Base-by-base conservation (phyloP, 768 basidiomycete species). In the Mycena venus region DNA sequence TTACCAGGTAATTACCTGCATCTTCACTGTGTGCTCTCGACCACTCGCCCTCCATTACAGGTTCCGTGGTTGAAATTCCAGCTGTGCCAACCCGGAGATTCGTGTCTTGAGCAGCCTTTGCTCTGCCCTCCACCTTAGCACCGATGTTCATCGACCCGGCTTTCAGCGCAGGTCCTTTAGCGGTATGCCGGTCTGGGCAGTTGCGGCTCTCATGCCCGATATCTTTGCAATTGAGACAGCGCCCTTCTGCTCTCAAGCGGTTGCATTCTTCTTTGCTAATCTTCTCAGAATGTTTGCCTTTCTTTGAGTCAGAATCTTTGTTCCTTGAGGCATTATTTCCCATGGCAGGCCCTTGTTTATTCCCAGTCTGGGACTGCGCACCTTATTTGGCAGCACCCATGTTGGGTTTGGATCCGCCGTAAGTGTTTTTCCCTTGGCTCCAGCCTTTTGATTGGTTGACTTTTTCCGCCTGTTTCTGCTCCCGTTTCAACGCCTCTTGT, bases 171-270 rank as follows among this genome's bases (percentile, higher is more conserved):
- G 76, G 76, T 15, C 68, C 76, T 59, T 71, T 77, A 9, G 76
- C 76, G 17, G 58, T 64, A 2, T 67, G 62, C 12, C 58, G n/a
- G 0, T 36, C 42, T 1, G 76, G 75, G 31, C 79, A 44, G 42
- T 14, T 66, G 38, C n/a, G n/a, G n/a, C n/a, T n/a, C 15, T 74
- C 51, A 55, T 81, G 79, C 0, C 80, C 80, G 0, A 68, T 19
- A 11, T 80, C 74, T 32, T 77, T 74, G 58, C 79, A 81, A 14
- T 44, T 53, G 42, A 77, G 80, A 62, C 80, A 81, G 3, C 73
- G 38, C 0, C 76, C 74, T 49, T 78, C 78, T 0, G 76, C 75
- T 4, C 72, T n/a, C 0, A 78, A 23, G 0, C 62, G n/a, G 5
- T 78, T 72, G 3, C 61, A 36, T 60, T 78, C 75, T 36, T 78